These are phyloP conservation scores for Candolleomyces aberdarensis DNA, from an alignment of 768 basidiomycete species.

Conservation along the genomic window DNA sequence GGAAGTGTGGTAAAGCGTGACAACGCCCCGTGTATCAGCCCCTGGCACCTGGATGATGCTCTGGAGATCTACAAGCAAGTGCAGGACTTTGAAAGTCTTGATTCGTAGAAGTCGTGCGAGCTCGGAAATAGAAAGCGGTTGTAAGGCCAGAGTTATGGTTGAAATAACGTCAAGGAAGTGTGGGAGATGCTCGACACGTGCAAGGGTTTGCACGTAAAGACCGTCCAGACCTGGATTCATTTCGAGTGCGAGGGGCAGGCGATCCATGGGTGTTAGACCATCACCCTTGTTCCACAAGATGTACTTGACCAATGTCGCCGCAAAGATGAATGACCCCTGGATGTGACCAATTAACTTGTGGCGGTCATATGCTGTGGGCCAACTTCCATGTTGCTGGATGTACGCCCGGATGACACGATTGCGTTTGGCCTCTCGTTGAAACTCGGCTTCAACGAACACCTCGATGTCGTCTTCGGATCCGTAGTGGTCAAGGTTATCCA, in stretches of 20 bases:
- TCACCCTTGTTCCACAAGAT: not conserved
- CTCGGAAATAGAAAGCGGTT: not conserved
- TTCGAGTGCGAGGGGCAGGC: not conserved
- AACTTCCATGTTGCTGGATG: not conserved
- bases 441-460: not conserved
- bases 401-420: not conserved
- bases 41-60: not conserved
- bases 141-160: not conserved
- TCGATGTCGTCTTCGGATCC: not conserved
- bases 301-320: not conserved
- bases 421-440: not conserved
- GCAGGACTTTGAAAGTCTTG: not conserved
- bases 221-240: not conserved
- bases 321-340: not conserved
- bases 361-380: not conserved
- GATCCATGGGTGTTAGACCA: not conserved
- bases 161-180: not conserved
- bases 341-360: not conserved
- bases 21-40: not conserved
- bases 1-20: too few relatives aligned
- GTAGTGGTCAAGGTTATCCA: not conserved
- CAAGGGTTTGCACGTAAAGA: not conserved
- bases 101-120: not conserved
- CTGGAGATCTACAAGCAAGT: not conserved
- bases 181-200: not conserved